A percentile compares a stretch with the other conserved stretches of the same genome.
phyloP scores from a whole-genome alignment of 352 stramenopile species.

The Plasmopara halstedii region DNA sequence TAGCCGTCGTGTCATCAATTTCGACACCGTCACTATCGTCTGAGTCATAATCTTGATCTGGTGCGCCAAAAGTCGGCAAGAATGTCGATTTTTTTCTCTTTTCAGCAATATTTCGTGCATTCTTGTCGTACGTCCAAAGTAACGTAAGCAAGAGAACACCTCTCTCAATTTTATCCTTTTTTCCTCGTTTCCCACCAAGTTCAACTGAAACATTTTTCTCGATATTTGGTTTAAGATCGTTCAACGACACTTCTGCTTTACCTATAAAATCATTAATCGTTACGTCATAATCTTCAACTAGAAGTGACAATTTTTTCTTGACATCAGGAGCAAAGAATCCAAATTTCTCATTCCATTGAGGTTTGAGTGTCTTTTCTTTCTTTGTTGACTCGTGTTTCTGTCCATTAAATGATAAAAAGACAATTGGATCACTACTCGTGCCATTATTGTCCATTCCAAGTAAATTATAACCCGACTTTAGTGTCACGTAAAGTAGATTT shows the following conservation, averaged over 20 bases:
- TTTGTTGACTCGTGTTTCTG: conserved; percentile 76
- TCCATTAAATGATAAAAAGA: conserved; percentile 64
- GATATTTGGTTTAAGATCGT: conserved; percentile 42
- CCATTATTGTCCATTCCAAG: conserved; percentile 82
- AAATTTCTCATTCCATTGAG: conserved; percentile 80
- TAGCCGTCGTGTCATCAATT: conserved; percentile 40
- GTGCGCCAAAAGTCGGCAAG: conserved; percentile 42
- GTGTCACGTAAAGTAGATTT: conserved; percentile 63
- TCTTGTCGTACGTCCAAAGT: conserved; percentile 47
- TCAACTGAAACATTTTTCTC: conserved; percentile 53
- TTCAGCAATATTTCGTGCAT: conserved; percentile 44
- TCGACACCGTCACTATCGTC: conserved; percentile 55
- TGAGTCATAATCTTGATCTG: conserved; percentile 69
- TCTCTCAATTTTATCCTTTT: conserved; percentile 61
- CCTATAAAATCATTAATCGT: conserved; percentile 82
- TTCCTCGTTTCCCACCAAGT: conserved; percentile 48
- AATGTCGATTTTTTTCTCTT: conserved; percentile 72
- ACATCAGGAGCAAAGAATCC: conserved; percentile 56
- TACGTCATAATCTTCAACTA: conserved; percentile 69
- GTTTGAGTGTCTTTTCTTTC: conserved; percentile 63
- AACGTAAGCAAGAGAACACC: conserved; percentile 44
- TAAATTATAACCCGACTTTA: conserved; percentile 70
- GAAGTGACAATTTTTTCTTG: conserved; percentile 38
- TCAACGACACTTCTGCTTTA: conserved; percentile 44
- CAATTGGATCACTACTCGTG: conserved; percentile 81